Conservation (phyloP, 257 asterid species). For the Nicotiana benthamiana region DNA sequence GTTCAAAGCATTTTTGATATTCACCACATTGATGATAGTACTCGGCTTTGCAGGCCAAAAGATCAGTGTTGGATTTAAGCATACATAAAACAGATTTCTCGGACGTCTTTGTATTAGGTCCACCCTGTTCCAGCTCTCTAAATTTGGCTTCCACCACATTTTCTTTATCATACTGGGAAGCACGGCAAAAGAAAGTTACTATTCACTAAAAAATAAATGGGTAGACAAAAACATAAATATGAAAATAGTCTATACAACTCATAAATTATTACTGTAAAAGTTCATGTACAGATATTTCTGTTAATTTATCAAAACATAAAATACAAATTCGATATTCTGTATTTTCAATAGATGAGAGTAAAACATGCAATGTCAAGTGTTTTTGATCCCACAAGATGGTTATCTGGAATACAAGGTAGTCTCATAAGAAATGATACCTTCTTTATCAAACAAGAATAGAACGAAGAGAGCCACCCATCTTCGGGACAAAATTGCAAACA, state of each 20-base stretch:
- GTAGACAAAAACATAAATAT: background rate
- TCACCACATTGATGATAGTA: slow-evolving; percentile 94
- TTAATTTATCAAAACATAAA: background rate
- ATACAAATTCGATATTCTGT: background rate
- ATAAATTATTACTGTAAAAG: background rate
- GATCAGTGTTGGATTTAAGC: slow-evolving; percentile 80
- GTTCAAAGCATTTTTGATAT: slow-evolving; percentile 90
- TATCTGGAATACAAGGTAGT: background rate
- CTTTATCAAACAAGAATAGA: slow-evolving; percentile 84
- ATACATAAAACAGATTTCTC: slow-evolving; percentile 59
- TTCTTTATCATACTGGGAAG: slow-evolving; percentile 77
- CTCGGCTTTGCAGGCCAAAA: slow-evolving; percentile 99
- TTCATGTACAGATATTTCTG: background rate
- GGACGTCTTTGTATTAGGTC: slow-evolving; percentile 29
- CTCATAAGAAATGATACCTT: slow-evolving; percentile 41
- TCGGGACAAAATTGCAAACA: slow-evolving; percentile 72
- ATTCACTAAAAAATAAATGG: slow-evolving; percentile 5
- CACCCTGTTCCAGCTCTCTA: slow-evolving; percentile 78
- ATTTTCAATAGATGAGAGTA: background rate
- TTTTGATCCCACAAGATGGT: background rate
- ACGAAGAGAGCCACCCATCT: slow-evolving; percentile 95
- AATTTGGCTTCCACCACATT: slow-evolving; percentile 77
- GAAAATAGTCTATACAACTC: background rate
- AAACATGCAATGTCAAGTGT: background rate
- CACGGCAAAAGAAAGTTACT: slow-evolving; percentile 8